Evolutionary conservation across 345 rosid species (phyloP), one percentile per base, ranked within the genome.

Genomic region (Camelina laxa): DNA sequence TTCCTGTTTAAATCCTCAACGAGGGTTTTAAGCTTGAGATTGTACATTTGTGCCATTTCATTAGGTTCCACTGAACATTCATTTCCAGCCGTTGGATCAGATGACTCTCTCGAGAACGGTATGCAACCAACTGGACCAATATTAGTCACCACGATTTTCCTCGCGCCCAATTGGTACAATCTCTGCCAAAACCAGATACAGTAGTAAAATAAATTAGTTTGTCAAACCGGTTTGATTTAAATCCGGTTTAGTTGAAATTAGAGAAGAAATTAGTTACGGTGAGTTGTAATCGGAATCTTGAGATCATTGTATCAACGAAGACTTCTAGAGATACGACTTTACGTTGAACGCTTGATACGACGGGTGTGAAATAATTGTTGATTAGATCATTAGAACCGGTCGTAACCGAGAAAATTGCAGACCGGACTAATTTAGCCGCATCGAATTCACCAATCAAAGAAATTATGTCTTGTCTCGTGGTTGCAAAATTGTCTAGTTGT

Each of bases 91-190:
- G 53, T 67, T 9, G 85, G 88, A 74, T 84, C 81, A 36, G 72
- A 33, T 33, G 36, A 2, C 57, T 88, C 96, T 35, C 85, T 83
- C 76, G 80, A 73, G 49, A 30, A 90, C 5, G 97, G 97, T 48
- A 92, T 87, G 45, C 97, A 92, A 33, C 96, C 97, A 20, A 92
- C 79, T 0, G 97, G 96, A 10, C 93, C 96, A 0, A 90, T 84
- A 54, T 88, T 90, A 41, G 62, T 85, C 45, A 86, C 86, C 20
- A 86, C 48, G 13, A 90, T 82, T 72, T 87, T 88, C 73, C 90
- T 84, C 8, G 89, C 97, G 1, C 92, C 90, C 78, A 88, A 55
- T 22, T 71, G 63, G 70, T 86, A 85, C 21, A 92, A 77, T 76
- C 94, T 88, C 96, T 90, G 0, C 44, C 14, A 61, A 24, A 38